Evolutionary conservation across 441 rosid genomes (phyloP).

Genomic region (Aleurites moluccanus): DNA sequence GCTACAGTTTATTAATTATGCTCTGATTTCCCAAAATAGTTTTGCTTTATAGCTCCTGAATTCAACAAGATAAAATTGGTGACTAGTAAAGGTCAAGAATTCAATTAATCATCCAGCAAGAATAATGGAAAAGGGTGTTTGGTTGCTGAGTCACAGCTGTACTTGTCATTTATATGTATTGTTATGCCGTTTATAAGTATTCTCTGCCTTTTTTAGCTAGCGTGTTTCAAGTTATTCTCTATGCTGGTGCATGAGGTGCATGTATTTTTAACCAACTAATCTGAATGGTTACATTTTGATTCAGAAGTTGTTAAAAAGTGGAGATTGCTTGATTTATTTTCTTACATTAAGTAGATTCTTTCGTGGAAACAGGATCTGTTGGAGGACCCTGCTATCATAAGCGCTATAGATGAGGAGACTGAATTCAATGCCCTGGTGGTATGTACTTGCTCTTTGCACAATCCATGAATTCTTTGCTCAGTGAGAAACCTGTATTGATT

Average conservation of each 20-base stretch:
- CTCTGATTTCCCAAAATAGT: too few relatives aligned
- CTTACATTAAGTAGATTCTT: background rate
- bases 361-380: constrained; percentile 65
- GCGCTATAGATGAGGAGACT: constrained; percentile 92
- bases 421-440: constrained; percentile 95
- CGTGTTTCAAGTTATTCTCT: background rate
- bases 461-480: background rate
- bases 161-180: background rate
- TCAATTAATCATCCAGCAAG: too few relatives aligned
- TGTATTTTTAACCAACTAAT: too few relatives aligned
- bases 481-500: background rate
- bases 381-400: constrained; percentile 74
- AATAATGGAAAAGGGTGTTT: too few relatives aligned
- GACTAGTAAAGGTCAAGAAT: too few relatives aligned
- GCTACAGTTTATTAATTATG: too few relatives aligned
- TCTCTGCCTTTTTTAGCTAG: too few relatives aligned
- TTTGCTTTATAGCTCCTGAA: too few relatives aligned
- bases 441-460: constrained; percentile 25
- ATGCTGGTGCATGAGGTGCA: background rate
- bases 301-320: background rate
- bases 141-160: background rate
- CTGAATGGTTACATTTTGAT: background rate
- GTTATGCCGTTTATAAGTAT: too few relatives aligned
- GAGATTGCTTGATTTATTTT: background rate
- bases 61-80: too few relatives aligned